These are phyloP conservation scores for Salvia sclarea DNA, from an alignment of 305 asterid genomes.

Conservation along the genomic window DNA sequence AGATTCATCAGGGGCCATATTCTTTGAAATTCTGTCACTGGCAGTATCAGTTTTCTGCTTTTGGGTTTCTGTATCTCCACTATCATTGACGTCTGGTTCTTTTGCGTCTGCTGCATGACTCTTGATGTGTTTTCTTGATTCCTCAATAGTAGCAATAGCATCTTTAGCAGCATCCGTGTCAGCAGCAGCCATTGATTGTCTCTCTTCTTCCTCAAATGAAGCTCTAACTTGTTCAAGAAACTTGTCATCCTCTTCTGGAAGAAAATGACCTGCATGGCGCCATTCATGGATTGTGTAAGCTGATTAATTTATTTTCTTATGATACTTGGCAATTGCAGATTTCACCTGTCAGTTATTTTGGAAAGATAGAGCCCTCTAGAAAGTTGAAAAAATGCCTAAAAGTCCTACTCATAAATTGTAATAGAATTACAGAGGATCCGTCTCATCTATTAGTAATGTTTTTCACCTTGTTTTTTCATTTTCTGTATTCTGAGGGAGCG, in stretches of 20 bases:
- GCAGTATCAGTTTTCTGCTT: slow-evolving; percentile 39
- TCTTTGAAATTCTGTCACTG: slow-evolving; percentile 29
- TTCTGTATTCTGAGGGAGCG: slow-evolving; percentile 86
- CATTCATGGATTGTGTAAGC: slow-evolving; percentile 35
- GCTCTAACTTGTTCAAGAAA: slow-evolving; percentile 76
- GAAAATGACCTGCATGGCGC: slow-evolving; percentile 68
- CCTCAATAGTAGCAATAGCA: slow-evolving; percentile 67
- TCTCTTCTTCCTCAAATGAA: slow-evolving; percentile 96
- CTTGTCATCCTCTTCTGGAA: slow-evolving; percentile 87
- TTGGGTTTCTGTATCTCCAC: slow-evolving; percentile 31
- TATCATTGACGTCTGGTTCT: slow-evolving; percentile 32
- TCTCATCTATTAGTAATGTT: neutral
- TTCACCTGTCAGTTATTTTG: slow-evolving; percentile 14
- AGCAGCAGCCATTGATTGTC: slow-evolving; percentile 72
- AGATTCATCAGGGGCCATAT: slow-evolving; percentile 40
- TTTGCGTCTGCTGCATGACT: slow-evolving; percentile 39
- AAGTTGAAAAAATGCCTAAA: slow-evolving; percentile 12
- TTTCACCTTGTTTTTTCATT: slow-evolving; percentile 88
- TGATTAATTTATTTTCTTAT: neutral
- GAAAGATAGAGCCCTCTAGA: neutral
- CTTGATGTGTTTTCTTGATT: slow-evolving; percentile 50
- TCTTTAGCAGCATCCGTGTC: slow-evolving; percentile 80
- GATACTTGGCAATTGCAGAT: slow-evolving; percentile 1
- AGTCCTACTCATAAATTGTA: neutral
- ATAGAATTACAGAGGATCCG: neutral